These are phyloP conservation scores for Xylaria polymorpha DNA, from an alignment of 2,329 filamentous ascomycete species.

Conservation along the genomic window DNA sequence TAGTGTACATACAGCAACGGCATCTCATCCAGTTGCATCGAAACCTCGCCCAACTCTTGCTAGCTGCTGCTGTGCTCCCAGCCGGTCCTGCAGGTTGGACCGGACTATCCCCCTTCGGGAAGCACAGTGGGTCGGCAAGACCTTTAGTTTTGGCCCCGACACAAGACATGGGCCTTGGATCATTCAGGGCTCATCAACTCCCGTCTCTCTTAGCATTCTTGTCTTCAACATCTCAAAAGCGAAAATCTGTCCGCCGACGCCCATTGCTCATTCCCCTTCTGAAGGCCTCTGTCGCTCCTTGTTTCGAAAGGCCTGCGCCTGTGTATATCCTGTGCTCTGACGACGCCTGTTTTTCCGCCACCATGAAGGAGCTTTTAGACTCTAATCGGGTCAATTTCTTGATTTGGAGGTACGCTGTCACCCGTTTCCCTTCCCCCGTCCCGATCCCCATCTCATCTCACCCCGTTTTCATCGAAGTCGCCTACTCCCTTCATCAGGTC, in stretches of 20 bases:
- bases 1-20: conserved; percentile 20
- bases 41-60: conserved; percentile 29
- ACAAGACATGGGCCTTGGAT: conserved; percentile 44
- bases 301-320: conserved; percentile 7
- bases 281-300: conserved; percentile 19
- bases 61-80: conserved; percentile 25
- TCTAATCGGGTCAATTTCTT: conserved; percentile 77
- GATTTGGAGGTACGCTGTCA: conserved; percentile 73
- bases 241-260: conserved; percentile 30
- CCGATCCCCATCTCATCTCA: conserved; percentile 34
- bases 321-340: conserved; percentile 17
- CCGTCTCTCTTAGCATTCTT: conserved; percentile 45
- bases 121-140: conserved; percentile 37
- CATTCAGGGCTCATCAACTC: conserved; percentile 47
- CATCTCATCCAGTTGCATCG: conserved; percentile 27
- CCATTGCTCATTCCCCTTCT: conserved; percentile 24
- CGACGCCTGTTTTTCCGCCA: conserved; percentile 39
- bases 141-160: conserved; percentile 45
- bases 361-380: conserved; percentile 73
- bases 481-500: conserved; percentile 23
- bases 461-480: conserved; percentile 31
- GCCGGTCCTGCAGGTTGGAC: conserved; percentile 41
- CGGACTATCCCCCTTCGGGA: conserved; percentile 36
- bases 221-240: conserved; percentile 45
- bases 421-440: conserved; percentile 38